phyloP scores from a whole-genome alignment of 106 monocot genomes.

The Acorus calamus region DNA sequence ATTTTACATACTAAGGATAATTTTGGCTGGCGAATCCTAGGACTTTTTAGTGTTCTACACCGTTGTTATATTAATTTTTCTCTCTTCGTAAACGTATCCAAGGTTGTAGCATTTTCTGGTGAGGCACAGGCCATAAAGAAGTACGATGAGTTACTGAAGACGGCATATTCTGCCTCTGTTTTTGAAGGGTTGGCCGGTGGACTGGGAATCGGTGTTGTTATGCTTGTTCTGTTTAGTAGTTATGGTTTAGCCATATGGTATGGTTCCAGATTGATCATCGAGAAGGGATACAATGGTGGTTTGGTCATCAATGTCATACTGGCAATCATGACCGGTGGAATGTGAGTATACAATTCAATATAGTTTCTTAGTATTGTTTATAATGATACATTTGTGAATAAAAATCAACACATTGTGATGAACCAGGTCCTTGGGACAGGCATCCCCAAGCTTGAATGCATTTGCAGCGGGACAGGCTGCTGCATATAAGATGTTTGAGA shows the following conservation, averaged over 20 bases:
- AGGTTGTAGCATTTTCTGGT: slow-evolving; percentile 54
- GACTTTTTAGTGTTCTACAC: neutral
- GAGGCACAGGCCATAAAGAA: slow-evolving; percentile 29
- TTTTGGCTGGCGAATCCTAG: too few relatives aligned
- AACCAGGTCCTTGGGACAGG: slow-evolving; percentile 51
- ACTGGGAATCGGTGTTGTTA: slow-evolving; percentile 30
- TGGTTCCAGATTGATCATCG: slow-evolving; percentile 47
- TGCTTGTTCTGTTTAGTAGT: slow-evolving; percentile 34
- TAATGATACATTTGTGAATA: neutral
- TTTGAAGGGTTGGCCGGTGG: slow-evolving; percentile 39
- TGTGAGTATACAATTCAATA: slow-evolving; percentile 25
- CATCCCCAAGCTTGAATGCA: slow-evolving; percentile 10
- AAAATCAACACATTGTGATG: neutral
- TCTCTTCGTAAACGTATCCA: neutral
- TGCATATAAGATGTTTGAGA: slow-evolving; percentile 71
- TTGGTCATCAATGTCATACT: slow-evolving; percentile 44
- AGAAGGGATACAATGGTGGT: slow-evolving; percentile 64
- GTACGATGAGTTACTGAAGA: slow-evolving; percentile 25
- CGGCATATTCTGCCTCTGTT: slow-evolving; percentile 31
- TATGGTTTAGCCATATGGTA: slow-evolving; percentile 66
- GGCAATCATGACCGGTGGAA: slow-evolving; percentile 45
- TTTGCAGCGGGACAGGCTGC: slow-evolving; percentile 39
- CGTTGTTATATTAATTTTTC: neutral
- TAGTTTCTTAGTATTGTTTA: neutral
- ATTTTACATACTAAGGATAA: too few relatives aligned